These are phyloP conservation scores for Acephala macrosclerotiorum DNA, from an alignment of 2,329 filamentous ascomycete genomes.

Conservation along the genomic window DNA sequence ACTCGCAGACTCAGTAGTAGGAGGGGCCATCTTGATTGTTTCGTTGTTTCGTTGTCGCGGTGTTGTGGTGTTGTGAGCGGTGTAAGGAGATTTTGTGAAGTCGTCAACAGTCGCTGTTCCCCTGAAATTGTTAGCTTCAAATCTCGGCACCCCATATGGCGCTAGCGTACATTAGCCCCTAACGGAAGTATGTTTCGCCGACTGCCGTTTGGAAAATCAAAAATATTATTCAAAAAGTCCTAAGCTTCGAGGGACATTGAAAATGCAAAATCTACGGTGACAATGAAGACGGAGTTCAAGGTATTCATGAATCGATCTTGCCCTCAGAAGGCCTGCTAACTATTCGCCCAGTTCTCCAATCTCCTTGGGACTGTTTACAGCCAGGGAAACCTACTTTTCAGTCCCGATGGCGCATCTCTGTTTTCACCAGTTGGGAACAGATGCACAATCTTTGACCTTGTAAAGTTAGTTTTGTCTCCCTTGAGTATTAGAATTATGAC, in stretches of 20 bases:
- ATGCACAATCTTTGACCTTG: slow-evolving; percentile 93
- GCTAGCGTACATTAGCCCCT: slow-evolving; percentile 6
- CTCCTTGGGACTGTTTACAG: slow-evolving; percentile 97
- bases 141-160: neutral
- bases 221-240: slow-evolving; percentile 32
- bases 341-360: slow-evolving; percentile 84
- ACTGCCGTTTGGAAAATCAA: slow-evolving; percentile 14
- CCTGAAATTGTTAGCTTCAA: slow-evolving; percentile 26
- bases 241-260: slow-evolving; percentile 18
- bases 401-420: slow-evolving; percentile 92
- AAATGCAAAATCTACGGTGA: slow-evolving; percentile 45
- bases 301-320: slow-evolving; percentile 55
- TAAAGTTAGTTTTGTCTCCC: slow-evolving; percentile 68
- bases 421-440: slow-evolving; percentile 96
- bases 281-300: slow-evolving; percentile 99
- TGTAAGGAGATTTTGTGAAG: slow-evolving; percentile 6
- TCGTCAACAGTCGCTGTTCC: slow-evolving; percentile 18
- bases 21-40: slow-evolving; percentile 58
- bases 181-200: slow-evolving; percentile 15
- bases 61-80: slow-evolving; percentile 3
- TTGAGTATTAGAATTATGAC: neutral
- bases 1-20: slow-evolving; percentile 66
- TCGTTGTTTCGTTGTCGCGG: neutral
- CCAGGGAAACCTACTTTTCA: slow-evolving; percentile 96
- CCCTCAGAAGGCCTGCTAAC: neutral